Evolutionary conservation across 176 grass and related monocot genomes (phyloP).

Genomic region (Phragmites australis): DNA sequence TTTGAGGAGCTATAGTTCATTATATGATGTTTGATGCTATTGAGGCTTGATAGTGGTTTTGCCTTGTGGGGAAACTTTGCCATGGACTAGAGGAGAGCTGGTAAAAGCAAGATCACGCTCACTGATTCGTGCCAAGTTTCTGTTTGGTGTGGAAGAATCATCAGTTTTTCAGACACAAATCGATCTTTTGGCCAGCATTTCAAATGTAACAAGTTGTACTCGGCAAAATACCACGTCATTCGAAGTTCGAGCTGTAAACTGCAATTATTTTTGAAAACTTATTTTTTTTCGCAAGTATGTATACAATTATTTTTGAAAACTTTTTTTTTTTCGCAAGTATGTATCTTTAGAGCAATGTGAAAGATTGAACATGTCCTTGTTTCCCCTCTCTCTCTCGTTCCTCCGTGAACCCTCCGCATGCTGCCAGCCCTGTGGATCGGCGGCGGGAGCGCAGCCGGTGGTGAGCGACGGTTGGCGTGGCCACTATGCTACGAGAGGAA

Average conservation of each 20-base stretch:
- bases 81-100: neutral
- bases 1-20: conserved; percentile 66
- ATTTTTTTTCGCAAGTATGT: no score
- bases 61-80: neutral
- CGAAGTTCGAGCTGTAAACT: neutral
- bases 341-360: no score
- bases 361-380: no score
- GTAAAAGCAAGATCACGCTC: neutral
- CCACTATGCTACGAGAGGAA: no score
- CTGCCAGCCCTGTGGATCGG: no score
- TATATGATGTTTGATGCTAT: neutral
- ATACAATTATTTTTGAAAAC: no score
- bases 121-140: neutral
- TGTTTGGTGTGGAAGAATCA: neutral
- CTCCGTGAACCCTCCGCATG: no score
- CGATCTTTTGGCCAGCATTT: neutral
- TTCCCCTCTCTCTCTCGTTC: no score
- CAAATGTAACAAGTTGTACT: neutral
- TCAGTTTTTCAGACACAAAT: neutral
- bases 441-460: no score
- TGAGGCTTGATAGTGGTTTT: conserved; percentile 7
- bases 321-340: no score
- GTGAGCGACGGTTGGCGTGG: no score
- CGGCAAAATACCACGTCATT: neutral
- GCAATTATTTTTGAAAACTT: neutral